A percentile compares a stretch with the other conserved stretches of the same genome.
phyloP scores from a whole-genome alignment of 2,329 filamentous ascomycete genomes.

The Pseudocercospora musae region DNA sequence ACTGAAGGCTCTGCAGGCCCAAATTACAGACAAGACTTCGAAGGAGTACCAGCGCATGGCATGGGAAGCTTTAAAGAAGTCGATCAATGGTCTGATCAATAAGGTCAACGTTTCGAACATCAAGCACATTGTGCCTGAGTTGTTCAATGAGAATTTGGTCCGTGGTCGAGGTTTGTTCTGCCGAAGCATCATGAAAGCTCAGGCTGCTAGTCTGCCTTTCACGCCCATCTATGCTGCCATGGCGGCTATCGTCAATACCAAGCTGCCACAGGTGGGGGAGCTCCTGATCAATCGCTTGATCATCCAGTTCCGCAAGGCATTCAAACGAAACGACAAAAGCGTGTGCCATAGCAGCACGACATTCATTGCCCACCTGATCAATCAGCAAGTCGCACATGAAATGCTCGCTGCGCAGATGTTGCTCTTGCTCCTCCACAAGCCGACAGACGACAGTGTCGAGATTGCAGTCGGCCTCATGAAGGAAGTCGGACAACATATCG shows the following conservation, averaged over 20 bases:
- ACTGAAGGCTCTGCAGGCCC: constrained; percentile 85
- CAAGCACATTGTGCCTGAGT: constrained; percentile 92
- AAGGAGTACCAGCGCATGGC: constrained; percentile 99
- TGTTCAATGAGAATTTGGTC: constrained; percentile 91
- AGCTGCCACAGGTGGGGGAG: constrained; percentile 91
- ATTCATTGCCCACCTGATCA: constrained; percentile 92
- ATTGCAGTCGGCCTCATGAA: constrained; percentile 91
- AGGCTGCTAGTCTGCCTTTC: constrained; percentile 91
- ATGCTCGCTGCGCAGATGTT: constrained; percentile 91
- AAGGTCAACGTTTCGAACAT: constrained; percentile 98
- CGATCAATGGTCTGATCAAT: constrained; percentile 97
- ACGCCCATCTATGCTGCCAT: constrained; percentile 95
- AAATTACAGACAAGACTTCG: constrained; percentile 93
- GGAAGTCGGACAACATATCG: constrained; percentile 89
- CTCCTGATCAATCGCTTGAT: constrained; percentile 80
- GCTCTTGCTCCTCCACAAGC: constrained; percentile 86
- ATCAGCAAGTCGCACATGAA: constrained; percentile 93
- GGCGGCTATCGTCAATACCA: constrained; percentile 95
- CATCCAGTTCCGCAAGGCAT: constrained; percentile 91
- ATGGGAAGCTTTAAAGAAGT: constrained; percentile 98
- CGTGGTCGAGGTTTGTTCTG: constrained; percentile 90
- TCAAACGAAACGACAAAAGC: constrained; percentile 93
- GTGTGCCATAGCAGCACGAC: constrained; percentile 91
- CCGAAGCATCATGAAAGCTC: constrained; percentile 96
- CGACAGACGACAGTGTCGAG: constrained; percentile 95